Base-by-base conservation (phyloP, 352 stramenopile species). In the Thraustotheca clavata region DNA sequence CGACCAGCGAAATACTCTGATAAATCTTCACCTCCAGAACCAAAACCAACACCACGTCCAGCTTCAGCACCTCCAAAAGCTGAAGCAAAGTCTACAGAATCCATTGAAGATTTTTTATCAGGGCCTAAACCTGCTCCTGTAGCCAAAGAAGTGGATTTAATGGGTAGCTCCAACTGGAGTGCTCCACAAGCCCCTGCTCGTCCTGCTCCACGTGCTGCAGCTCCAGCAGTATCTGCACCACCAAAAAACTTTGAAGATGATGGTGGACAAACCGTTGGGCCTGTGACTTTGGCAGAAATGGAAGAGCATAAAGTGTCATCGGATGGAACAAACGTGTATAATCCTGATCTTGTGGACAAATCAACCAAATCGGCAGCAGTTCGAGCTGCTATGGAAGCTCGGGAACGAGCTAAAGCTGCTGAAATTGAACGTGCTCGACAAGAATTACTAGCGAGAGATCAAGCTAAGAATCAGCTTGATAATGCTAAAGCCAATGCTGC, bases 251-350 rank as follows among this genome's bases (percentile, higher is more conserved):
- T 93, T 54, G 79, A 93, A 8, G 80, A 91, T 69, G 84, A 93
- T 62, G 72, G 74, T 43, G 74, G 75, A 16, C 83, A 93, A 63
- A 93, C 84, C 5, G 80, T 93, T 31, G 84, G 84, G 0, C 84
- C 84, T 0, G 84, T 93, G 54, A 88, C 79, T 6, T 82, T 91
- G 72, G 82, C 82, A 20, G 84, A 93, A 67, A 93, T 93, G 82
- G 59, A 90, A 54, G 75, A 78, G 62, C 78, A 81, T 57, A 68
- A 71, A 3, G 77, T 76, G 27, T 82, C 77, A 2, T 80, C 80
- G 5, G 84, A 93, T 59, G 84, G 84, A 32, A 87, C 84, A 14
- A 89, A 91, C 57, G 82, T 93, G 61, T 93, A 91, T 74, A 91
- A 93, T 55, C 71, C 84, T n/a, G 86, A 80, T 22, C 68, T 89